Percentiles rank a stretch among this genome's conserved stretches.
These are phyloP conservation scores for Phytophthora parvispora DNA, from an alignment of 352 stramenopile species.

Conservation along the genomic window DNA sequence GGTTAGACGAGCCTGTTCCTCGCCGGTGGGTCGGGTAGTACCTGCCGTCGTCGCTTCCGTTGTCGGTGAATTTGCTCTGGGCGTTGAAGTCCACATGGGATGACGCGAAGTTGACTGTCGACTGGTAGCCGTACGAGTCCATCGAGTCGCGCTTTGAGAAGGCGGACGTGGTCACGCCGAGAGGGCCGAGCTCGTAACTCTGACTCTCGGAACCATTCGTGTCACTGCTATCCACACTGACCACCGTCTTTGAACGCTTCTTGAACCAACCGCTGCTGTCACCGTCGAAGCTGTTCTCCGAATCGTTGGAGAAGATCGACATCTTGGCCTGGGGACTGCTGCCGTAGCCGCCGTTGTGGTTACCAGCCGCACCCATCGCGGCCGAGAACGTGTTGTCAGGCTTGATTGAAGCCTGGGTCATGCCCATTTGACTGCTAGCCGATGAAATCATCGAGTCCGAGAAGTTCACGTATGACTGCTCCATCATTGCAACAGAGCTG, in stretches of 20 bases:
- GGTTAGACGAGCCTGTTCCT: conserved; percentile 51
- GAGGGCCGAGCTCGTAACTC: conserved; percentile 32
- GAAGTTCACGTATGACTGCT: conserved; percentile 55
- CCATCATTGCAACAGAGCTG: conserved; percentile 33
- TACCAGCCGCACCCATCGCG: conserved; percentile 28
- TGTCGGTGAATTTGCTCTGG: conserved; percentile 38
- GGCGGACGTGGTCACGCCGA: conserved; percentile 32
- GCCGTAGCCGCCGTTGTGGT: conserved; percentile 17
- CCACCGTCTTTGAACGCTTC: conserved; percentile 53
- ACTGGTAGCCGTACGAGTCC: conserved; percentile 41
- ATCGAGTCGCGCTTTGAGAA: conserved; percentile 33
- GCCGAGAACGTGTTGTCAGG: conserved; percentile 39
- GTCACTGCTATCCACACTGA: conserved; percentile 39
- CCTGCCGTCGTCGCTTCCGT: conserved; percentile 37
- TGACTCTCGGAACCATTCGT: conserved; percentile 25
- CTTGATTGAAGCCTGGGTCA: conserved; percentile 19
- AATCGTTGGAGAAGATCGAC: conserved; percentile 58
- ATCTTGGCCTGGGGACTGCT: conserved; percentile 44
- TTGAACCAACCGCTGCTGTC: conserved; percentile 59
- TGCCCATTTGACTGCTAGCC: conserved; percentile 16
- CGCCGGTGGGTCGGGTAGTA: conserved; percentile 35
- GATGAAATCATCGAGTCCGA: conserved; percentile 44
- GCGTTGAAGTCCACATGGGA: conserved; percentile 41
- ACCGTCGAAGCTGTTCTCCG: conserved; percentile 44
- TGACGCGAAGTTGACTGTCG: conserved; percentile 23